These are phyloP conservation scores for Fusarium subglutinans DNA, from an alignment of 2,329 filamentous ascomycete species.

Conservation along the genomic window DNA sequence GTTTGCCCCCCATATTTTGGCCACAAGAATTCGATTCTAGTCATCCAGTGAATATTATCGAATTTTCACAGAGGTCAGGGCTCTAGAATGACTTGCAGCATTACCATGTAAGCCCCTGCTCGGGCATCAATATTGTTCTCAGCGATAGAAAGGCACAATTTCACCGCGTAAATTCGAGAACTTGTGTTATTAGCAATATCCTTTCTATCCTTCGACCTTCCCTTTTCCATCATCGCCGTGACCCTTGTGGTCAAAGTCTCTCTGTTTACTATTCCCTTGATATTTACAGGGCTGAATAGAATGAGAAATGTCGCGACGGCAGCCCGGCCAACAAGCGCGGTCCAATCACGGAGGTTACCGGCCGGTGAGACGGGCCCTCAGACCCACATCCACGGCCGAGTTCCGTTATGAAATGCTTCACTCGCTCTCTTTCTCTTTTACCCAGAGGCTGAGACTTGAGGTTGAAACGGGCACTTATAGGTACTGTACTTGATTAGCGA, in stretches of 20 bases:
- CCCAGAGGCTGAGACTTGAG: not conserved
- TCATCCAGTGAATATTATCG: not conserved
- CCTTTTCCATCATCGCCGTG: not conserved
- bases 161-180: not conserved
- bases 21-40: not conserved
- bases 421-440: not conserved
- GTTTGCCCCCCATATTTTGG: slow-evolving; percentile 9
- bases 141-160: not conserved
- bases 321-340: slow-evolving; percentile 15
- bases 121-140: slow-evolving; percentile 4
- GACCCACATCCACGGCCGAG: slow-evolving; percentile 27
- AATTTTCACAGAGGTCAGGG: slow-evolving; percentile 2
- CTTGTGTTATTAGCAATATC: not conserved
- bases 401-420: slow-evolving; percentile 19
- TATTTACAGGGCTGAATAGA: slow-evolving; percentile 26
- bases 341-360: slow-evolving; percentile 41
- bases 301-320: slow-evolving; percentile 15
- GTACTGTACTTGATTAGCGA: slow-evolving; percentile 4
- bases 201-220: not conserved
- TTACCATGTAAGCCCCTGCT: not conserved
- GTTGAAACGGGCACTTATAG: not conserved
- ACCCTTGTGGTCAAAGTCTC: not conserved
- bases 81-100: slow-evolving; percentile 18
- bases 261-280: not conserved
- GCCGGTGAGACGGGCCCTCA: slow-evolving; percentile 18